A percentile compares a stretch with the other conserved stretches of the same genome.
phyloP scores from a whole-genome alignment of 768 basidiomycete species.

The Baorangia bicolor region DNA sequence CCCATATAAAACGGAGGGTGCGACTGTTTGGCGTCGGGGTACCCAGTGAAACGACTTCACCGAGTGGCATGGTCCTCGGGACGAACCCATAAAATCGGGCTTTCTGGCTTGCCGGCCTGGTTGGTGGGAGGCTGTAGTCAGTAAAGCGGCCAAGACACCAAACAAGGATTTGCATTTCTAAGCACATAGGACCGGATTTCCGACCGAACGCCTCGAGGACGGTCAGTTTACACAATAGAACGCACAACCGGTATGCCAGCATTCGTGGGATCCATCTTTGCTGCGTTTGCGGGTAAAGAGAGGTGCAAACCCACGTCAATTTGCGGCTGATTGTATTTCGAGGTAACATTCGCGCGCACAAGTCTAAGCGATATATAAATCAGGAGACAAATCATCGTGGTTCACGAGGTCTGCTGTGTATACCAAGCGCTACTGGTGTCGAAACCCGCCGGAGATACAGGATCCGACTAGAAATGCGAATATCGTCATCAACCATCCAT shows the following conservation, averaged over 20 bases:
- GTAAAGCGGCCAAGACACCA: background rate
- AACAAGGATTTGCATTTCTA: background rate
- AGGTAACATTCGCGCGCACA: background rate
- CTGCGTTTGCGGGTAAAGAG: background rate
- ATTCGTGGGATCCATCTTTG: background rate
- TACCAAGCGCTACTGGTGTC: slow-evolving; percentile 75
- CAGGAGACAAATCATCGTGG: slow-evolving; percentile 22
- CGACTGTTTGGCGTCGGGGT: background rate
- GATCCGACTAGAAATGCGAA: slow-evolving; percentile 50
- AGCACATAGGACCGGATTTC: background rate
- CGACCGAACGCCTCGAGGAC: background rate
- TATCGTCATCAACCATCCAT: background rate
- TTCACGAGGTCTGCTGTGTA: slow-evolving; percentile 51
- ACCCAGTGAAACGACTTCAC: background rate
- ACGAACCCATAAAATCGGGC: background rate
- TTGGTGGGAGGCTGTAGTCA: background rate
- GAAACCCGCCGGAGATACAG: slow-evolving; percentile 66
- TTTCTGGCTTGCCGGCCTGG: too few relatives aligned
- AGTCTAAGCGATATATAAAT: slow-evolving; percentile 21
- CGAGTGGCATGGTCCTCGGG: background rate
- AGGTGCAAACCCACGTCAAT: background rate
- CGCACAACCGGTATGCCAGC: background rate
- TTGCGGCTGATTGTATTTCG: background rate
- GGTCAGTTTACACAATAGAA: background rate
- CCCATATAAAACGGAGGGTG: background rate